Conservation (phyloP, 495 filamentous ascomycete genomes). For the Daldinia vernicosa region DNA sequence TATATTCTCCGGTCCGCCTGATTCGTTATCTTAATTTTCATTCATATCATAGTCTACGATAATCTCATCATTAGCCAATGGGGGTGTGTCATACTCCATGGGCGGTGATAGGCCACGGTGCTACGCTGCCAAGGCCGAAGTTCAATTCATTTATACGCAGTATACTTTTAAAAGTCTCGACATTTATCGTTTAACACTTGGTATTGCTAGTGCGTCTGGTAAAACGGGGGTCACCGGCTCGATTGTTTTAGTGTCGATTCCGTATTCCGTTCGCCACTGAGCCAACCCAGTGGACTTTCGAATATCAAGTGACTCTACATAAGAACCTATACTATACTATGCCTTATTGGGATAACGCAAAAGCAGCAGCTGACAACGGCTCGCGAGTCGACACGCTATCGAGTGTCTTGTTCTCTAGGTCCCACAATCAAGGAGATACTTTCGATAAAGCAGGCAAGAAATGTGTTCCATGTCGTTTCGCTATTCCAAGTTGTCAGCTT, state of each 20-base stretch:
- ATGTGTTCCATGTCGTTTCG: background rate
- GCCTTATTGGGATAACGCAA: slow-evolving; percentile 29
- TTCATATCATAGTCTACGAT: slow-evolving; percentile 5
- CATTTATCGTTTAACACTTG: background rate
- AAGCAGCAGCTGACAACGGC: slow-evolving; percentile 22
- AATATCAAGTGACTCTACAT: slow-evolving; percentile 40
- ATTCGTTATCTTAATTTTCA: slow-evolving; percentile 23
- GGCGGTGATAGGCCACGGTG: slow-evolving; percentile 17
- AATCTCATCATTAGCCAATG: slow-evolving; percentile 32
- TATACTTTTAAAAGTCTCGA: background rate
- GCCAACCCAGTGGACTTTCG: background rate
- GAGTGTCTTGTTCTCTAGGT: too few species aligned
- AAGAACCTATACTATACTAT: slow-evolving; percentile 30
- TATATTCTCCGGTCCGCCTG: slow-evolving; percentile 9
- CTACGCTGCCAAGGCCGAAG: slow-evolving; percentile 26
- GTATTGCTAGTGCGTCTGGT: background rate
- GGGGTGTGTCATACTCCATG: background rate
- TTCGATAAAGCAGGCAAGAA: background rate
- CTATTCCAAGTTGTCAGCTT: background rate
- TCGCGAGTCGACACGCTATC: slow-evolving; percentile 1
- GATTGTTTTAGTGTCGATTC: background rate
- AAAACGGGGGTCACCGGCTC: background rate
- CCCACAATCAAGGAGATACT: background rate
- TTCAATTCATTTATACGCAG: slow-evolving; percentile 17
- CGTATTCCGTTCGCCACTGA: background rate